Evolutionary conservation across 2,329 filamentous ascomycete species (phyloP).

Genomic region (Penicillium paneum): DNA sequence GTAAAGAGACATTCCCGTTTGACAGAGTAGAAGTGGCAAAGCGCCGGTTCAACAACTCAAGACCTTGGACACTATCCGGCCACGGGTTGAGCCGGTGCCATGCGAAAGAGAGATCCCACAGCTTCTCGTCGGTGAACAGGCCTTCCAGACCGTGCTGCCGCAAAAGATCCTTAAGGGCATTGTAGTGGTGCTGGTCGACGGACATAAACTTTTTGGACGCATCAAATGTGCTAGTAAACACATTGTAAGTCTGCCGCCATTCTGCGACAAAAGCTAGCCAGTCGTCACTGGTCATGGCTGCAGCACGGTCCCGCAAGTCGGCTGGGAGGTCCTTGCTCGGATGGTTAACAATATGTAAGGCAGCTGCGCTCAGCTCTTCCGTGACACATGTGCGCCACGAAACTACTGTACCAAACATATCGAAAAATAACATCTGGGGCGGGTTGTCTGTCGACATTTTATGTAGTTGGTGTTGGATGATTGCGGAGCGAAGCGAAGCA

Average conservation of each 20-base stretch:
- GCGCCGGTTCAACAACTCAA: constrained; percentile 55
- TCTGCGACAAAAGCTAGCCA: constrained; percentile 66
- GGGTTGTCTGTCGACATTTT: constrained; percentile 25
- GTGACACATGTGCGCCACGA: constrained; percentile 71
- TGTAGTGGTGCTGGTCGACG: constrained; percentile 68
- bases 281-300: constrained; percentile 53
- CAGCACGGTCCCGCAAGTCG: constrained; percentile 48
- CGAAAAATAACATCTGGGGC: constrained; percentile 33
- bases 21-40: constrained; percentile 66
- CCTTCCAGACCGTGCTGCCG: constrained; percentile 53
- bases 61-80: constrained; percentile 58
- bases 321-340: constrained; percentile 46
- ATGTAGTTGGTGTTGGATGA: background rate
- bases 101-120: constrained; percentile 57
- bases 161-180: constrained; percentile 60
- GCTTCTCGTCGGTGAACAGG: constrained; percentile 61
- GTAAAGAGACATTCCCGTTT: constrained; percentile 68
- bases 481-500: too few species aligned
- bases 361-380: constrained; percentile 54
- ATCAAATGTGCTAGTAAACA: constrained; percentile 54
- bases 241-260: constrained; percentile 64
- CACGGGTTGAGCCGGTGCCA: constrained; percentile 74
- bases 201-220: constrained; percentile 57
- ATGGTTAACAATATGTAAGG: constrained; percentile 50
- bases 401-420: constrained; percentile 60